phyloP scores from a whole-genome alignment of 768 basidiomycete species.

The Trametes coccinea region DNA sequence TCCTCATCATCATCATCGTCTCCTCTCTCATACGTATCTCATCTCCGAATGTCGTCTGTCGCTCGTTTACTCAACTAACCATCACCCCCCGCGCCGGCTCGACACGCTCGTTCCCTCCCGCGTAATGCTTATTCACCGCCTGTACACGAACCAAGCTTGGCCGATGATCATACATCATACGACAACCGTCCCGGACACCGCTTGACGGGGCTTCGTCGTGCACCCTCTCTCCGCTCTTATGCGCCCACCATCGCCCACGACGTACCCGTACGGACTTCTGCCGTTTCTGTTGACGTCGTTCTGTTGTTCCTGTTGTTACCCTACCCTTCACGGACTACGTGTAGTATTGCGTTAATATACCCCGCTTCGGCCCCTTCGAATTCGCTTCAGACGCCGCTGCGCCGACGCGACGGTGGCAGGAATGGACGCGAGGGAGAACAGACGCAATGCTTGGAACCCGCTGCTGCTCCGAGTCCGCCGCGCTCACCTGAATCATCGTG shows the following conservation, averaged over 20 bases:
- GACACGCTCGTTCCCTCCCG: not conserved
- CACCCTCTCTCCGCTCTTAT: not conserved
- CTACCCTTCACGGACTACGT: not conserved
- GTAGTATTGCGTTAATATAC: not conserved
- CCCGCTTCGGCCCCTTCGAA: too few species aligned
- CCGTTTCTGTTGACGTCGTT: constrained; percentile 1
- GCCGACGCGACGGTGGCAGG: too few species aligned
- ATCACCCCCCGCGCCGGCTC: not conserved
- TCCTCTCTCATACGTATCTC: not conserved
- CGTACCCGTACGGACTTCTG: constrained; percentile 7
- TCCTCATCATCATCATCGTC: not conserved
- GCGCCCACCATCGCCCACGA: too few species aligned
- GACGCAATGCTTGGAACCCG: too few species aligned
- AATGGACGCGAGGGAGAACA: too few species aligned
- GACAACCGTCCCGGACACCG: too few species aligned
- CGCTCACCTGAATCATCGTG: too few species aligned
- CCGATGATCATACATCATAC: too few species aligned
- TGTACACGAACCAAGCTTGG: too few species aligned
- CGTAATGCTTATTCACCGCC: not conserved
- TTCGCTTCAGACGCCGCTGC: too few species aligned
- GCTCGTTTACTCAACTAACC: not conserved
- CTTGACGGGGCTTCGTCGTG: not conserved
- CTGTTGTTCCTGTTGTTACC: not conserved
- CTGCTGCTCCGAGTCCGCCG: too few species aligned
- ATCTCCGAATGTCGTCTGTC: not conserved